Evolutionary conservation across 1,284 basidiomycete genomes (phyloP), one percentile per base, ranked within the genome.

Genomic region (Crepidotus sp.): DNA sequence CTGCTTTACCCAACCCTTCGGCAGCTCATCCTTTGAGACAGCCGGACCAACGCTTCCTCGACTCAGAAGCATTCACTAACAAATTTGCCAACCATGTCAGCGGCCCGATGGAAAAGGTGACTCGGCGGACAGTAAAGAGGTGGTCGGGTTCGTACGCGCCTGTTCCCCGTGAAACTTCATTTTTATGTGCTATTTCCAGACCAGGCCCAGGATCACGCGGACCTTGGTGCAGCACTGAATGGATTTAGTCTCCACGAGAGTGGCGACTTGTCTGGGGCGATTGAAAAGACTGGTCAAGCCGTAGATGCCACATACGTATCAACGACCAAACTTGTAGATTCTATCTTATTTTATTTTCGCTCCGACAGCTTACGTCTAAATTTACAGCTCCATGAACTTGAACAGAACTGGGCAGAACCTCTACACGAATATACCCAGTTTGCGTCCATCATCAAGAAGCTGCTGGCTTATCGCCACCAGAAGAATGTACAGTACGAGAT

Each of bases 401-500:
- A 97, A 62, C 80, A 90, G 59, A 84, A 82, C 56, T 96, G 93
- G 72, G 90, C 91, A 11, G 96, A 99, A 61, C 96, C 96, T 2
- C 64, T 98, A 39, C 88, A 96, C 58, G 94, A 97, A 60, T 98
- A 98, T 63, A 73, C 83, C 29, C 95, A 98, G 62, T 99, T 98
- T 60, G 92, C 89, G 6, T 71, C 76, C 9, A 93, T 98, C 56
- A 96, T 99, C 67, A 94, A 91, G 69, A 87, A 88, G 58, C 70
- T 98, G 17, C 77, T 99, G 39, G 81, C 81, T 1, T 99, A 96
- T 67, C 83, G 96, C 24, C 96, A 98, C 62, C 90, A 95, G 65
- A 98, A 98, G 66, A 94, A 99, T 55, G 87, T 95, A 8, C 96
- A 99, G 62, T 94, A 87, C 58, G 96, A 98, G 66, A 85, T 96